These are phyloP conservation scores for Haplographium delicatum DNA, from an alignment of 495 filamentous ascomycete genomes.

Conservation along the genomic window DNA sequence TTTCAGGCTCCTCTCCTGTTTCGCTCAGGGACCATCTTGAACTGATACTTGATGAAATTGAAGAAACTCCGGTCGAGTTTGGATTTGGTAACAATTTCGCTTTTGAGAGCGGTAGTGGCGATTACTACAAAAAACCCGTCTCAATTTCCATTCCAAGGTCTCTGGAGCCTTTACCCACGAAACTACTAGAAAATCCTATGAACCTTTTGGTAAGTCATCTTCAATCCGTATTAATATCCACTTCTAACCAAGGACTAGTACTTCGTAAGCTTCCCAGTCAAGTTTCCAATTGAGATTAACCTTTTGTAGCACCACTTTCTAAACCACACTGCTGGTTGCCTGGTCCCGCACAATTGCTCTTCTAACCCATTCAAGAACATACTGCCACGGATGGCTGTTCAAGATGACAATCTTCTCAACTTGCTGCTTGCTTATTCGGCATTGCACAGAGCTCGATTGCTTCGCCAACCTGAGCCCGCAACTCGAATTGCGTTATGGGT, in stretches of 20 bases:
- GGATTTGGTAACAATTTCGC: constrained; percentile 45
- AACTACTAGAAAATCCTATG: constrained; percentile 64
- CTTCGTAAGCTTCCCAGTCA: constrained; percentile 30
- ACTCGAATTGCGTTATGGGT: constrained; percentile 77
- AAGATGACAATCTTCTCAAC: constrained; percentile 73
- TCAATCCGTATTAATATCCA: constrained; percentile 34
- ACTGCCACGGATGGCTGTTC: constrained; percentile 58
- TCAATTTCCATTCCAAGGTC: constrained; percentile 59
- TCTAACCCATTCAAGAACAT: constrained; percentile 71
- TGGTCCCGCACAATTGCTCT: constrained; percentile 71
- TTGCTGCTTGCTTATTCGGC: constrained; percentile 79
- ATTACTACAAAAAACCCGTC: constrained; percentile 59
- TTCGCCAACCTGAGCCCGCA: constrained; percentile 68
- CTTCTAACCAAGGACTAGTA: constrained; percentile 29
- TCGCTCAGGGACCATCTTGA: constrained; percentile 26
- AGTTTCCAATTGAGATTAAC: not conserved
- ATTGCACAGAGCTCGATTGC: constrained; percentile 71
- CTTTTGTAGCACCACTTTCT: constrained; percentile 63
- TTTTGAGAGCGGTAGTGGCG: constrained; percentile 40
- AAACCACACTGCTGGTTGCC: constrained; percentile 66
- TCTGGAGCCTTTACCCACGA: constrained; percentile 53
- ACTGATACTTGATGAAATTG: constrained; percentile 14
- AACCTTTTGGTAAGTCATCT: constrained; percentile 52
- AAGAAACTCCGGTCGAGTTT: constrained; percentile 30
- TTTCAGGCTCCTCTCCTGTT: constrained; percentile 39